Evolutionary conservation across 2,329 filamentous ascomycete genomes (phyloP), one percentile per base, ranked within the genome.

Genomic region (Paecilomyces variotii): DNA sequence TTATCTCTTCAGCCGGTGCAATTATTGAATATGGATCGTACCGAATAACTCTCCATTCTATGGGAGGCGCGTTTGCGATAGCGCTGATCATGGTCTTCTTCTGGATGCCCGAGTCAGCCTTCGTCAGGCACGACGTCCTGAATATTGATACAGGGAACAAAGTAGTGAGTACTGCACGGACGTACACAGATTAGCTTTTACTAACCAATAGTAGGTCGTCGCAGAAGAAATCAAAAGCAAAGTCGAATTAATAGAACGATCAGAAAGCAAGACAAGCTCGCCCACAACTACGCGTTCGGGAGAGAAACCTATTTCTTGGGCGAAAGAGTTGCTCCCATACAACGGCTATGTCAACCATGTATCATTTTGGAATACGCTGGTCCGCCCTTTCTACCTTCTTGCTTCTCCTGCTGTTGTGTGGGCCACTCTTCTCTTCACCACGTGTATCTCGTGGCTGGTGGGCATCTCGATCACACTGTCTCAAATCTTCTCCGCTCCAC

Each of bases 21-120:
- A 70, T 77, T 34, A 77, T 77, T 53, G 64, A 76, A 57, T 71
- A 73, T 30, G 62, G 70, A 39, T 71, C 69, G 3, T 75, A 71
- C 51, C 63, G 66, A 10, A 68, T 67, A 27, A 67, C 67, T 7
- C 64, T 76, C 11, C 64, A 76, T 50, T 74, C 70, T 19, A 77
- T 78, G 74, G 74, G 72, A 4, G 74, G 68, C n/a, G 75, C 74
- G 0, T 76, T 77, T 57, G 69, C 67, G 5, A 27, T 78, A 4
- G 64, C 72, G 4, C 59, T 75, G 0, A 65, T 77, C 56, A 61
- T 77, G 57, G 72, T 72, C 4, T 69, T 77, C 55, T 70, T 78
- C 60, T 77, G 73, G 66, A 77, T 77, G 75, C 75, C 75, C 4
- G 75, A 77, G 58, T 73, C 74, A 0, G 74, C 75, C 0, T 77